These are phyloP conservation scores for Hydnomerulius pinastri DNA, from an alignment of 768 basidiomycete species.

Conservation along the genomic window DNA sequence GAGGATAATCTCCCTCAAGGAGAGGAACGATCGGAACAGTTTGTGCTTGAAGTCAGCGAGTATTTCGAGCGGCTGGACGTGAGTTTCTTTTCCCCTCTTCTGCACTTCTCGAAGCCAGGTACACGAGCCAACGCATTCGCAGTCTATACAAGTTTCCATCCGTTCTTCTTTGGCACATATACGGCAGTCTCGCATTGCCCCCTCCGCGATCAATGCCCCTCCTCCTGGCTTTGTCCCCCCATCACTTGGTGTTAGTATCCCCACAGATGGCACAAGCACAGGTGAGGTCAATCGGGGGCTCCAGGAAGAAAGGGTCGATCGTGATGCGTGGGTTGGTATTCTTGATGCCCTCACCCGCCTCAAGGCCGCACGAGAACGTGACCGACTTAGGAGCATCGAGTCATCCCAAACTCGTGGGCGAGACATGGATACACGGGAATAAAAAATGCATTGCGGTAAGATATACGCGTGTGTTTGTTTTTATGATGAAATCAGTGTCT, in stretches of 20 bases:
- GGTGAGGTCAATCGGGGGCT: slow-evolving; percentile 55
- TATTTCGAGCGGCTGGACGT: slow-evolving; percentile 86
- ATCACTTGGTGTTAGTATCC: slow-evolving; percentile 76
- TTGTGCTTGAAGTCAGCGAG: slow-evolving; percentile 81
- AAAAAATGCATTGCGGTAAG: slow-evolving; percentile 9
- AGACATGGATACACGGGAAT: slow-evolving; percentile 23
- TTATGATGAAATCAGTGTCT: slow-evolving; percentile 19
- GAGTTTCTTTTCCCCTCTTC: slow-evolving; percentile 25
- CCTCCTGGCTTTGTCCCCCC: slow-evolving; percentile 73
- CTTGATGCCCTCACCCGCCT: slow-evolving; percentile 66
- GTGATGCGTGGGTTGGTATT: slow-evolving; percentile 78
- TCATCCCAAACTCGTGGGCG: slow-evolving; percentile 16
- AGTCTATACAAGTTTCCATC: slow-evolving; percentile 77
- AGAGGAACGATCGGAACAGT: slow-evolving; percentile 82
- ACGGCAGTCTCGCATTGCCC: slow-evolving; percentile 78
- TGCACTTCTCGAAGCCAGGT: no score
- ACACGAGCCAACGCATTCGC: no score
- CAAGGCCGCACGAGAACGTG: slow-evolving; percentile 46
- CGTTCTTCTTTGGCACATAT: slow-evolving; percentile 82
- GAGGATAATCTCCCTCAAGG: slow-evolving; percentile 73
- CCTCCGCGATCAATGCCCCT: slow-evolving; percentile 85
- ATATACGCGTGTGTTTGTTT: slow-evolving; percentile 26
- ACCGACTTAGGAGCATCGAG: slow-evolving; percentile 6
- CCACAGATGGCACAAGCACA: slow-evolving; percentile 35
- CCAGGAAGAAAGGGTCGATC: slow-evolving; percentile 75